Base-by-base conservation (phyloP, 2,329 filamentous ascomycete species). In the Diaporthe longicolla region DNA sequence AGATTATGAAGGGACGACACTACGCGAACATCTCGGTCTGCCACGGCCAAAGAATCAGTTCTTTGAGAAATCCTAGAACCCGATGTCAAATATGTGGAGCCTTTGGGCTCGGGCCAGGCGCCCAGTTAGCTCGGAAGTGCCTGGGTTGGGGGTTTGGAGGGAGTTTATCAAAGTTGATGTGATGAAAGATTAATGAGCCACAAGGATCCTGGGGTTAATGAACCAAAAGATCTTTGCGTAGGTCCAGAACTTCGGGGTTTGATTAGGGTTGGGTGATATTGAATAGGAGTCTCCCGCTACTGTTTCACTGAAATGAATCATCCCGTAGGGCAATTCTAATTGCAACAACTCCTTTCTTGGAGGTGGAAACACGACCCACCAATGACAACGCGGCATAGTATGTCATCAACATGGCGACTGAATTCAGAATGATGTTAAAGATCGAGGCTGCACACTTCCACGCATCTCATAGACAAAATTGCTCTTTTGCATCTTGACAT, bases 21-120 rank as follows among this genome's bases (percentile, higher is more conserved):
- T 90, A 77, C 81, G 88, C 54, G 88, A 90, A 52, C 88, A 90
- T 79, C 81, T 90, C 54, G 88, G 87, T 6, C 82, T 90, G 43
- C 84, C 85, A 13, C 80, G 87, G 29, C 88, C 87, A 0, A 79
- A 78, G 61, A 85, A 85, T 35, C 76, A 74, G 21, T 85, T 84
- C 73, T 84, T 84, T 29, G 73, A 75, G 21, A 32, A 65, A n/a
- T 17, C 19, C n/a, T 68, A 32, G 26, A 26, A 4, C 7, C 48
- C 9, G 9, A n/a, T 17, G 48, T 29, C 43, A 8, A 13, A 17
- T 32, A 5, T 40, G 8, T 52, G 45, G 45, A 7, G 4, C n/a
- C 13, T 2, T 26, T 6, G 52, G 6, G 6, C 40, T 17, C 40
- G 17, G 37, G 24, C 24, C 24, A 3, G 26, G 57, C 32, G 45